A percentile compares a stretch with the other conserved stretches of the same genome.
Evolutionary conservation across 306 rosid species (phyloP).

Genomic region (Pueraria montana): DNA sequence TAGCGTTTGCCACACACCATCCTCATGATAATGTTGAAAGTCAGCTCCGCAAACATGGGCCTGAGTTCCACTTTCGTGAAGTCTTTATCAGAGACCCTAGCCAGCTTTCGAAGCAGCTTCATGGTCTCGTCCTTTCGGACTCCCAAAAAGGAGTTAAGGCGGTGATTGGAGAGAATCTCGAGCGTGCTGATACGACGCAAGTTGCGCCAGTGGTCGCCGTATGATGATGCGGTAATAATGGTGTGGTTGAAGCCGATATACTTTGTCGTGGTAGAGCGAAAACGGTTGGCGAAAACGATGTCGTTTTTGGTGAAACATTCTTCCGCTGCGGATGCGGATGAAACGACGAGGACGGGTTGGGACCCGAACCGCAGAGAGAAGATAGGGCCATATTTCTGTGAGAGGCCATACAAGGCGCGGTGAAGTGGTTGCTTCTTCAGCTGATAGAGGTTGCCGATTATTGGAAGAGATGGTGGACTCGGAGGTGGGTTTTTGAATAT

Average conservation of each 20-base stretch:
- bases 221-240: conserved; percentile 41
- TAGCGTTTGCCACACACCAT: conserved; percentile 83
- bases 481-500: conserved; percentile 61
- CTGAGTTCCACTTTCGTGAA: conserved; percentile 54
- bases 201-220: conserved; percentile 89
- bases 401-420: conserved; percentile 48
- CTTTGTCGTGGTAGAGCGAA: conserved; percentile 44
- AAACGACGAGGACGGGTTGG: conserved; percentile 51
- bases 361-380: conserved; percentile 50
- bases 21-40: conserved; percentile 69
- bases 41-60: conserved; percentile 52
- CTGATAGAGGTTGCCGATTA: conserved; percentile 73
- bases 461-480: conserved; percentile 61
- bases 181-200: conserved; percentile 70
- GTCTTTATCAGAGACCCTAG: neutral
- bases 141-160: conserved; percentile 53
- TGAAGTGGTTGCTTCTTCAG: conserved; percentile 52
- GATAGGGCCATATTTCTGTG: conserved; percentile 57
- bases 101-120: conserved; percentile 49
- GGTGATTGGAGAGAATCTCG: conserved; percentile 68
- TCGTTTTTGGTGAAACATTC: conserved; percentile 83
- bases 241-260: conserved; percentile 61
- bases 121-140: conserved; percentile 62
- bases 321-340: conserved; percentile 58
- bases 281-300: conserved; percentile 65